Percentiles rank a stretch among this genome's conserved stretches.
phyloP scores from a whole-genome alignment of 1,284 basidiomycete species.

The Macrocystidia cucumis region DNA sequence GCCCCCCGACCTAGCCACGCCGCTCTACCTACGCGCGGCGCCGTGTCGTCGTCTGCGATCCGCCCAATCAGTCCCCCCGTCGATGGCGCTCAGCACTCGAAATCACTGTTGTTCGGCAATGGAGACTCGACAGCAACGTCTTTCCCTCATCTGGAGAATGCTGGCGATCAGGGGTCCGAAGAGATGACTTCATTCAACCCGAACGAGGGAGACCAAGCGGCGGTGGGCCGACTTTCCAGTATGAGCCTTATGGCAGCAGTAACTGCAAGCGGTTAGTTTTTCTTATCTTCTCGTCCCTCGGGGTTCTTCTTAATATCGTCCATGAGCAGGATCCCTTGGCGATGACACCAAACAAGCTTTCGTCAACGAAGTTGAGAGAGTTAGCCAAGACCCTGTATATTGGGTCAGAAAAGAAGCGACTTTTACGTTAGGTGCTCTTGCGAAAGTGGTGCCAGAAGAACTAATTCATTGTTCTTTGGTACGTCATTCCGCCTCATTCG shows the following conservation, averaged over 20 bases:
- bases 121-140: too few relatives aligned
- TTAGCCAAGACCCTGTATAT: conserved; percentile 71
- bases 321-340: conserved; percentile 57
- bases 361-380: conserved; percentile 75
- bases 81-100: too few relatives aligned
- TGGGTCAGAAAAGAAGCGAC: conserved; percentile 89
- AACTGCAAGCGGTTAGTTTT: conserved; percentile 56
- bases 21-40: too few relatives aligned
- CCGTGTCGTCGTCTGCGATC: too few relatives aligned
- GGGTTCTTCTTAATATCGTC: conserved; percentile 6
- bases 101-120: too few relatives aligned
- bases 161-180: too few relatives aligned
- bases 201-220: conserved; percentile 63
- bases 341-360: conserved; percentile 62
- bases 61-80: too few relatives aligned
- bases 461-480: conserved; percentile 61
- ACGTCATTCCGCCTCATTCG: conserved; percentile 19
- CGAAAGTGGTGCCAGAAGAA: conserved; percentile 76
- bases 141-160: too few relatives aligned
- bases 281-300: conserved; percentile 6
- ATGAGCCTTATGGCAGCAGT: conserved; percentile 92
- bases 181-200: too few relatives aligned
- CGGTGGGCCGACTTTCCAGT: conserved; percentile 83
- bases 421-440: conserved; percentile 82
- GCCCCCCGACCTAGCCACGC: conserved; percentile 6